Evolutionary conservation across 139 green algal species (phyloP).

Genomic region (Chlorokybus atmophyticus): DNA sequence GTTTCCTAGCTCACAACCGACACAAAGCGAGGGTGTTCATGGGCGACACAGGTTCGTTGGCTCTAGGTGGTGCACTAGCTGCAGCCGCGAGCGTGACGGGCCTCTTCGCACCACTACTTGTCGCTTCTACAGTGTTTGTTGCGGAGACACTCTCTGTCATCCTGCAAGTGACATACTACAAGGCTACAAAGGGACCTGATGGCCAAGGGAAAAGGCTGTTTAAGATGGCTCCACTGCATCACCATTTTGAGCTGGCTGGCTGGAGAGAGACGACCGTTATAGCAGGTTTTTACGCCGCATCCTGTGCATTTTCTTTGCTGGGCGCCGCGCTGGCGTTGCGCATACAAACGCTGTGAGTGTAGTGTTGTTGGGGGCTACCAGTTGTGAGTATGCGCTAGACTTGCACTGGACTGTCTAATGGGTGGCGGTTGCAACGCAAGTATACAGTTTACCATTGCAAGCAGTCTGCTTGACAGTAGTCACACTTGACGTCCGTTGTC

Average conservation of each 20-base stretch:
- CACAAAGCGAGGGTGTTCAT: constrained; percentile 41
- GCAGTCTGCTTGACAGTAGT: no score
- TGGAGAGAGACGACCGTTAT: constrained; percentile 15
- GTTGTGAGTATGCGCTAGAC: no score
- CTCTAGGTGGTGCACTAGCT: constrained; percentile 29
- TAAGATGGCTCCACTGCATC: constrained; percentile 28
- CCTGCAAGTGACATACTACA: constrained; percentile 28
- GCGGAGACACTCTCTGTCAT: constrained; percentile 32
- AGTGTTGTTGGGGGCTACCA: no score
- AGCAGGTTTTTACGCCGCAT: constrained; percentile 1
- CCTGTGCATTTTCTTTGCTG: no score
- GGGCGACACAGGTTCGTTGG: constrained; percentile 41
- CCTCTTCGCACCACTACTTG: constrained; percentile 22
- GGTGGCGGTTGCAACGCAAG: no score
- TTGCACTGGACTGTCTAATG: no score
- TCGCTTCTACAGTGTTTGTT: constrained; percentile 23
- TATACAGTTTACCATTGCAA: no score
- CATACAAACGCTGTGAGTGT: no score
- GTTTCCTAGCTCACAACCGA: constrained; percentile 36
- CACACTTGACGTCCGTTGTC: no score
- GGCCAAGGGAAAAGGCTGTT: constrained; percentile 24
- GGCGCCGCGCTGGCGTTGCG: no score
- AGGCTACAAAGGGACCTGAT: constrained; percentile 17
- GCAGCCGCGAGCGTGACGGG: constrained; percentile 12
- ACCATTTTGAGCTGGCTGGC: constrained; percentile 27